Percentiles rank a stretch among this genome's conserved stretches.
These are phyloP conservation scores for Colletotrichum noveboracense DNA, from an alignment of 2,329 filamentous ascomycete genomes.

Conservation along the genomic window DNA sequence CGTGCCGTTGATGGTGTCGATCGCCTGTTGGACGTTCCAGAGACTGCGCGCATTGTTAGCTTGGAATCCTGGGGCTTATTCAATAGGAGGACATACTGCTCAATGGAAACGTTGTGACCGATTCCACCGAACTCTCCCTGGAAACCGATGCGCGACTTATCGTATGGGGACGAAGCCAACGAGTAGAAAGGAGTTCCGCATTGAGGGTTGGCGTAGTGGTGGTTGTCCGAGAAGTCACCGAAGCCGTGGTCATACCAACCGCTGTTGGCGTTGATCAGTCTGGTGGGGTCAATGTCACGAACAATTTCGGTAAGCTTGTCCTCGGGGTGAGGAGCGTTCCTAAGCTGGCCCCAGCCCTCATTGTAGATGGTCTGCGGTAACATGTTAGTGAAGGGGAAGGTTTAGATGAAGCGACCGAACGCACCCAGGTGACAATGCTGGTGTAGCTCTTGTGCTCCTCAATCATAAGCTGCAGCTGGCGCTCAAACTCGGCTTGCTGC, in stretches of 20 bases:
- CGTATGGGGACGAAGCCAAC: constrained; percentile 57
- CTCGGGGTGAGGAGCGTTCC: constrained; percentile 56
- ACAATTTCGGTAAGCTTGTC: constrained; percentile 60
- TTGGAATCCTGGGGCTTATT: rapidly evolving
- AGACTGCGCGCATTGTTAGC: constrained; percentile 43
- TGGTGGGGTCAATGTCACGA: constrained; percentile 63
- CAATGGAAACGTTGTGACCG: constrained; percentile 66
- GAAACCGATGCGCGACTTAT: constrained; percentile 65
- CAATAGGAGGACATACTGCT: constrained; percentile 51
- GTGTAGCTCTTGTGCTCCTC: constrained; percentile 69
- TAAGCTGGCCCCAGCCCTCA: constrained; percentile 72
- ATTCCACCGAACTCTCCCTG: constrained; percentile 77
- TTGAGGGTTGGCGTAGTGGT: constrained; percentile 74
- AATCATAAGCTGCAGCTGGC: constrained; percentile 66
- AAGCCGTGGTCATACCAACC: constrained; percentile 74
- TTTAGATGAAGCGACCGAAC: constrained; percentile 6
- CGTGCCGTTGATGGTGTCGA: constrained; percentile 67
- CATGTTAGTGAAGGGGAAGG: neutral
- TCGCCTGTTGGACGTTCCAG: constrained; percentile 66
- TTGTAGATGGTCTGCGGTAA: constrained; percentile 67
- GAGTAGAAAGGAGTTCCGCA: constrained; percentile 75
- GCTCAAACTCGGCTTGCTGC: constrained; percentile 68
- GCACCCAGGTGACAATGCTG: constrained; percentile 68
- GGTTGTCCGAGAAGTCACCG: constrained; percentile 73
- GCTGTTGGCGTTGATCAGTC: constrained; percentile 66